These are phyloP conservation scores for Calonectria hongkongensis DNA, from an alignment of 2,329 filamentous ascomycete genomes.

Conservation along the genomic window DNA sequence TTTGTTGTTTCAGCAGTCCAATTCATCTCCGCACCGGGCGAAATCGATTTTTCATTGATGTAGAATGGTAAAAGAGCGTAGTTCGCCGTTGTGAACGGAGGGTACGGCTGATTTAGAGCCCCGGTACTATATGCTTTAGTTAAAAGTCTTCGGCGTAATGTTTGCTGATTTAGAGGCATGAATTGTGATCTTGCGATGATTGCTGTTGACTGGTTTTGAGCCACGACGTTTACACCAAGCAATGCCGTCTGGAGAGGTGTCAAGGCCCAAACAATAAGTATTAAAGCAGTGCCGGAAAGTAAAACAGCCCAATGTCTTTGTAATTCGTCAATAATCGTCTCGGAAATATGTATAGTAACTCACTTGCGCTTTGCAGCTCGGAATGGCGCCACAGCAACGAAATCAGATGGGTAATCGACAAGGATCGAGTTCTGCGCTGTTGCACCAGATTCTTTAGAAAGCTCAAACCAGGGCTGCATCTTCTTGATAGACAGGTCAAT, in stretches of 20 bases:
- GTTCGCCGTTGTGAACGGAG: not conserved
- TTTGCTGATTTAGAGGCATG: not conserved
- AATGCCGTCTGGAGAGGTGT: not conserved
- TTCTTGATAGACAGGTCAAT: not conserved
- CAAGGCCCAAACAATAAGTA: slow-evolving; percentile 2
- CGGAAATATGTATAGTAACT: not conserved
- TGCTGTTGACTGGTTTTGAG: not conserved
- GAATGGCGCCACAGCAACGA: not conserved
- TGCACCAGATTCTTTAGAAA: not conserved
- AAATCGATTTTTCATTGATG: not conserved
- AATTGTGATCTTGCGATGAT: not conserved
- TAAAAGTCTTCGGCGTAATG: not conserved
- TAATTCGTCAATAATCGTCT: not conserved
- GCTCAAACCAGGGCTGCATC: slow-evolving; percentile 9
- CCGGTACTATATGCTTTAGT: not conserved
- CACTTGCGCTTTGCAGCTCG: not conserved
- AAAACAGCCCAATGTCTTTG: not conserved
- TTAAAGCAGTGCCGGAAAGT: not conserved
- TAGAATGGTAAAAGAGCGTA: slow-evolving; percentile 5
- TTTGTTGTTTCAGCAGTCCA: slow-evolving; percentile 26
- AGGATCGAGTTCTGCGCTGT: not conserved
- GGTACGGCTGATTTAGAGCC: not conserved
- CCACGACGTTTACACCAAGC: not conserved
- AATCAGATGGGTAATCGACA: slow-evolving; percentile 7
- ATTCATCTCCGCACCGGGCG: not conserved